Evolutionary conservation across 2,329 filamentous ascomycete genomes (phyloP).

Genomic region (Colletotrichum shisoi): DNA sequence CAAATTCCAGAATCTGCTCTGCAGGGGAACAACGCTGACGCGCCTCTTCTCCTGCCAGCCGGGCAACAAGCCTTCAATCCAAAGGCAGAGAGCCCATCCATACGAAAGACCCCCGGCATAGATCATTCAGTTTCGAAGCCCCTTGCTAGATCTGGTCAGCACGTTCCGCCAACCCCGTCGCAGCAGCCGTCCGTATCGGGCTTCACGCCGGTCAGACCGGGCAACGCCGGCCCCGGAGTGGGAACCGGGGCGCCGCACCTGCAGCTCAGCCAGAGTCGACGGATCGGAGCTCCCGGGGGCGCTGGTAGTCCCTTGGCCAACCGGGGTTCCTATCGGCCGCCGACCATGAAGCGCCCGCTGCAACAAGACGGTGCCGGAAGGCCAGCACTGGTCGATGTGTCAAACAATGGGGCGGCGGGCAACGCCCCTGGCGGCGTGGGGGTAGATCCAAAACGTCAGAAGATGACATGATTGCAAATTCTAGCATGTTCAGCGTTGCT

Average conservation of each 20-base stretch:
- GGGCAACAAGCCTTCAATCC: constrained; percentile 71
- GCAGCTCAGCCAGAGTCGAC: constrained; percentile 61
- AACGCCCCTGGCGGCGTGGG: constrained; percentile 42
- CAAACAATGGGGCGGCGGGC: constrained; percentile 53
- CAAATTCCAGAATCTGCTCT: constrained; percentile 57
- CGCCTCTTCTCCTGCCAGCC: constrained; percentile 52
- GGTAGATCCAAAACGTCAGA: constrained; percentile 63
- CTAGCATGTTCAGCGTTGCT: not conserved
- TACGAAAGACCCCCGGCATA: constrained; percentile 86
- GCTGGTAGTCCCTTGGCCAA: constrained; percentile 66
- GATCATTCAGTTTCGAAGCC: constrained; percentile 82
- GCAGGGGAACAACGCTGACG: constrained; percentile 53
- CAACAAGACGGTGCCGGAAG: constrained; percentile 46
- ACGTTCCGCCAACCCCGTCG: constrained; percentile 55
- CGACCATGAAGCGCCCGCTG: constrained; percentile 56
- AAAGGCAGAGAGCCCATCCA: constrained; percentile 80
- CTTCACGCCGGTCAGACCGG: constrained; percentile 36
- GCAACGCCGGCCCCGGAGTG: constrained; percentile 16
- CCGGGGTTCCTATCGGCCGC: constrained; percentile 65
- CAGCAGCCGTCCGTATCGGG: constrained; percentile 41
- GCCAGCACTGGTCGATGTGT: constrained; percentile 60
- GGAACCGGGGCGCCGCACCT: constrained; percentile 58
- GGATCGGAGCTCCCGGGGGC: constrained; percentile 66
- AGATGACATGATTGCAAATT: constrained; percentile 47
- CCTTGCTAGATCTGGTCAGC: constrained; percentile 65